These are phyloP conservation scores for Rhodotorula sp. DNA, from an alignment of 1,284 basidiomycete species.

Conservation along the genomic window DNA sequence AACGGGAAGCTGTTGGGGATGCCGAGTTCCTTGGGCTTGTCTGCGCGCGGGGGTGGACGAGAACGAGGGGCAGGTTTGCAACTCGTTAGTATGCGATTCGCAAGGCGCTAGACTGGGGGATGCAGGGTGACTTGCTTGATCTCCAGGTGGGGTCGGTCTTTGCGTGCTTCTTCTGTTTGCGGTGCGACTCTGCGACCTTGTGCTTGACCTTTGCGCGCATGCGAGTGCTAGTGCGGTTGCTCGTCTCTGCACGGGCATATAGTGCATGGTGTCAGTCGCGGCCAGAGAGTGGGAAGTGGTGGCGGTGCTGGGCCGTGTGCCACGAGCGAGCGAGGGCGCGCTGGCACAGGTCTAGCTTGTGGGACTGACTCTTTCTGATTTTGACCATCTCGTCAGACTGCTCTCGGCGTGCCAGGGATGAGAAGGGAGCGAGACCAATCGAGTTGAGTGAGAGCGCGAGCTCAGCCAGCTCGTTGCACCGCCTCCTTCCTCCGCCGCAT, in stretches of 20 bases:
- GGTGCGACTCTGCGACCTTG: conserved; percentile 73
- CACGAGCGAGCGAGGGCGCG: background rate
- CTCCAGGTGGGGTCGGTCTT: conserved; percentile 89
- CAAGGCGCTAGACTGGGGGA: background rate
- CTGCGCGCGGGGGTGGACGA: conserved; percentile 49
- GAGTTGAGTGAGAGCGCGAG: background rate
- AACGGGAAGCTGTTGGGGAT: conserved; percentile 97
- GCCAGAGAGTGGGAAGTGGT: background rate
- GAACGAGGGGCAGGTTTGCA: background rate
- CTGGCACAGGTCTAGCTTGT: background rate
- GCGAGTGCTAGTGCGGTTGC: conserved; percentile 70
- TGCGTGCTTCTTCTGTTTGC: conserved; percentile 71
- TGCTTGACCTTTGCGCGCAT: conserved; percentile 73
- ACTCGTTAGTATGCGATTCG: no score
- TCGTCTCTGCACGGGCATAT: conserved; percentile 64
- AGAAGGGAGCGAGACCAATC: background rate
- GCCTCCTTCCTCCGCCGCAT: background rate
- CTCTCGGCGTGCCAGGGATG: background rate
- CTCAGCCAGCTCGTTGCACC: background rate
- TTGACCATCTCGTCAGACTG: conserved; percentile 33
- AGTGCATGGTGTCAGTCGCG: background rate
- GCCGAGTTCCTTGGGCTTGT: conserved; percentile 82
- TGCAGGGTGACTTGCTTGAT: conserved; percentile 64
- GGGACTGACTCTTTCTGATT: conserved; percentile 41
- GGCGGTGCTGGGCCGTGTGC: background rate